phyloP scores from a whole-genome alignment of 2,329 filamentous ascomycete species.

The Fusarium tuaranense region DNA sequence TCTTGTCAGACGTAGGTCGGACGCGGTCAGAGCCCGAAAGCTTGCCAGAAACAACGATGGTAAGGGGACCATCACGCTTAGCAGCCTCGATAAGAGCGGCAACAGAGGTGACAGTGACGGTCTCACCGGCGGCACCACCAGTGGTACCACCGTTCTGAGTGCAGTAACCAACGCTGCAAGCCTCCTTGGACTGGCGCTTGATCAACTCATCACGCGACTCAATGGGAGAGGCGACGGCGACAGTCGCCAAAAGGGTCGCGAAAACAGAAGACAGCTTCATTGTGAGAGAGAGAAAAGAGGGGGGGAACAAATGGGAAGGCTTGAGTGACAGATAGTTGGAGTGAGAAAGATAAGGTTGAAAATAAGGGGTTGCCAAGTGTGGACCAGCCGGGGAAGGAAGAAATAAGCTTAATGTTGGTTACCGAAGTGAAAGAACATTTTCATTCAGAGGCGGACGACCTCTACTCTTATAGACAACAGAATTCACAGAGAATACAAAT shows the following conservation, averaged over 20 bases:
- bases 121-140: conserved; percentile 45
- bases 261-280: conserved; percentile 35
- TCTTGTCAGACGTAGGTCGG: conserved; percentile 55
- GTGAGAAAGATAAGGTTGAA: not conserved
- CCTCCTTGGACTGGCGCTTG: conserved; percentile 62
- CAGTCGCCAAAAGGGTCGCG: conserved; percentile 24
- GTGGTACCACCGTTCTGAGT: conserved; percentile 49
- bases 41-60: conserved; percentile 46
- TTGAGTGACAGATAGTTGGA: not conserved
- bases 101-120: conserved; percentile 45
- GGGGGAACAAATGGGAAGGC: not conserved
- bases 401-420: not conserved
- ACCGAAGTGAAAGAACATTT: not conserved
- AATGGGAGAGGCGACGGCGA: conserved; percentile 28
- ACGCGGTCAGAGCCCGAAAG: conserved; percentile 41
- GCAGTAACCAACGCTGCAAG: conserved; percentile 50
- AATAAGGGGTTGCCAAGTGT: not conserved
- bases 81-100: conserved; percentile 45
- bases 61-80: conserved; percentile 41
- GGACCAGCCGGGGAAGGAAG: not conserved
- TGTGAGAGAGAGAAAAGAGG: not conserved
- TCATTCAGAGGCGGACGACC: not conserved
- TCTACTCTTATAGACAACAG: conserved; percentile 19
- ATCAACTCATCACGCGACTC: conserved; percentile 23
- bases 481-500: fast-evolving